Percentiles rank a stretch among this genome's conserved stretches.
Conservation (phyloP, 2,329 filamentous ascomycete species). For the Dothistroma pini region DNA sequence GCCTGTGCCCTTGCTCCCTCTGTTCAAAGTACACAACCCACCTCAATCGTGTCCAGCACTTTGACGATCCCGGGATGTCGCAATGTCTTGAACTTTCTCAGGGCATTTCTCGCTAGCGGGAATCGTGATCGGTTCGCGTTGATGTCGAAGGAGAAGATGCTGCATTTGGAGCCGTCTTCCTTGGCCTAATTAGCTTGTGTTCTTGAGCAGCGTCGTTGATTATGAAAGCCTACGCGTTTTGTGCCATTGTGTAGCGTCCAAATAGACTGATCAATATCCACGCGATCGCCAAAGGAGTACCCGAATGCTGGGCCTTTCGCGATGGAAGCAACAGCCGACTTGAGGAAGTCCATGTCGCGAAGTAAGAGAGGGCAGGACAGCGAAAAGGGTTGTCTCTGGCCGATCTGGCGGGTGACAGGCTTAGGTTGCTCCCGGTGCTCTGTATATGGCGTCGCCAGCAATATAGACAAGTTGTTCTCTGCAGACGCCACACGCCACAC, state of each 20-base stretch:
- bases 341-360: conserved; percentile 86
- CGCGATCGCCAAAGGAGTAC: conserved; percentile 86
- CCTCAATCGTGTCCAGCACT: conserved; percentile 91
- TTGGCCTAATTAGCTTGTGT: conserved; percentile 38
- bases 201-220: neutral
- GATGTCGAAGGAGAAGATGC: conserved; percentile 95
- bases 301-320: conserved; percentile 91
- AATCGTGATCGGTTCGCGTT: conserved; percentile 73
- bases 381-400: too few species aligned
- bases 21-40: conserved; percentile 38
- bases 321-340: conserved; percentile 95
- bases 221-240: conserved; percentile 62
- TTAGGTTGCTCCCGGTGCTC: neutral
- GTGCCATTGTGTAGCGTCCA: conserved; percentile 97
- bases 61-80: conserved; percentile 93
- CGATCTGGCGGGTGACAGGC: too few species aligned
- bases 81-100: conserved; percentile 88
- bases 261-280: conserved; percentile 88
- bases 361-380: neutral
- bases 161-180: conserved; percentile 93
- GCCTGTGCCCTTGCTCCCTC: conserved; percentile 12
- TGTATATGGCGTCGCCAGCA: too few species aligned
- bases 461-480: neutral
- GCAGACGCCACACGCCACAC: neutral
- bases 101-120: conserved; percentile 85